phyloP scores from a whole-genome alignment of 179 eudicot genomes.

The Heliamphora ciliata region DNA sequence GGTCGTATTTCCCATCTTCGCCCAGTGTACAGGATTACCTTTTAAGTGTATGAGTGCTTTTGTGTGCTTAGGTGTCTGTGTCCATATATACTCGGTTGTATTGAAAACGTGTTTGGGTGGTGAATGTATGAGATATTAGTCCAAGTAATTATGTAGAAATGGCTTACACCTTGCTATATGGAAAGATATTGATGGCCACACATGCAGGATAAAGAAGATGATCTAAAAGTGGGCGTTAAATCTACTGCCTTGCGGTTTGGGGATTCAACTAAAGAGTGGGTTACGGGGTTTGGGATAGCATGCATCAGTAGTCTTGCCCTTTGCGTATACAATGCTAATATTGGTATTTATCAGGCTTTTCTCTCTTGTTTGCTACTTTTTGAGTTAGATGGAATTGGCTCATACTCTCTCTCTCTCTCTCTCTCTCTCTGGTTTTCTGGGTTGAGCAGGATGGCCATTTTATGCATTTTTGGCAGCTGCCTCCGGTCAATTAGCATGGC shows the following conservation, averaged over 20 bases:
- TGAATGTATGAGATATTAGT: neutral
- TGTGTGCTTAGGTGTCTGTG: neutral
- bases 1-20: neutral
- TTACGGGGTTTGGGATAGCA: conserved; percentile 67
- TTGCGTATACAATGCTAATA: conserved; percentile 62
- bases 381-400: neutral
- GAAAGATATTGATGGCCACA: conserved; percentile 4
- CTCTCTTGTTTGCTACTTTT: conserved; percentile 8
- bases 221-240: conserved; percentile 73
- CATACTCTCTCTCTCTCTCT: neutral
- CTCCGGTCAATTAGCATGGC: conserved; percentile 82
- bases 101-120: neutral
- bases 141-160: neutral
- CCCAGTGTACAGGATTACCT: neutral
- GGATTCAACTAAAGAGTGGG: conserved; percentile 70
- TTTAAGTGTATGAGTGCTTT: too few relatives aligned
- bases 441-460: conserved; percentile 75
- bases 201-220: conserved; percentile 77
- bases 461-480: conserved; percentile 56
- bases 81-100: neutral
- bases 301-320: conserved; percentile 64
- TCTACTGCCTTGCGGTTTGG: conserved; percentile 89
- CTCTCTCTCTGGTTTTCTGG: conserved; percentile 11
- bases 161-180: neutral
- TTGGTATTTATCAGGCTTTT: conserved; percentile 34